Conservation (phyloP, 495 filamentous ascomycete genomes). For the Echria macrotheca region DNA sequence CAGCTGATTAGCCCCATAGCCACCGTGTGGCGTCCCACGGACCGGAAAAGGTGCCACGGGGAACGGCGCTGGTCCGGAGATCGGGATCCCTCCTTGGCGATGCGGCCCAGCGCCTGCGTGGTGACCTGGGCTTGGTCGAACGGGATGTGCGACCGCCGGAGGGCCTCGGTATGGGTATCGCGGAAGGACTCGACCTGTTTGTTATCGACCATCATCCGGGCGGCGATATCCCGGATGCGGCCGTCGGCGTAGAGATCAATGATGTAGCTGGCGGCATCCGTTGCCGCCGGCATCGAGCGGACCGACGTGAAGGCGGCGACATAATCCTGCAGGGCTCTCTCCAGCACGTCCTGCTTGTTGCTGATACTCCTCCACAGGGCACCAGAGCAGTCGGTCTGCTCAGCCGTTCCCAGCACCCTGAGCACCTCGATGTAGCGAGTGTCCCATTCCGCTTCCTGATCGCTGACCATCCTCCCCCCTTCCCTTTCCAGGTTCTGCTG, state of each 20-base stretch:
- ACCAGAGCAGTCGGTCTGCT: too few relatives aligned
- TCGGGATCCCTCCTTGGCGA: slow-evolving; percentile 6
- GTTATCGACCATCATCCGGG: slow-evolving; percentile 11
- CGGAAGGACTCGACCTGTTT: slow-evolving; percentile 11
- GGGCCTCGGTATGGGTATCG: slow-evolving; percentile 12
- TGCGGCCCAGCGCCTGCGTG: slow-evolving; percentile 4
- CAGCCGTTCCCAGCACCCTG: neutral
- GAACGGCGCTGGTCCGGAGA: neutral
- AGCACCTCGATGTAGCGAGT: slow-evolving; percentile 11
- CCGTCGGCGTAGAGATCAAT: slow-evolving; percentile 7
- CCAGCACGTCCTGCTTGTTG: neutral
- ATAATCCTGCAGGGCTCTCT: slow-evolving; percentile 4
- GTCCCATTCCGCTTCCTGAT: slow-evolving; percentile 14
- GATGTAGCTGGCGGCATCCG: slow-evolving; percentile 4
- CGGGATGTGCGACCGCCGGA: slow-evolving; percentile 10
- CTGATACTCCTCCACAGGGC: too few relatives aligned
- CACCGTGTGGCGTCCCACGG: neutral
- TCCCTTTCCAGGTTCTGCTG: slow-evolving; percentile 11
- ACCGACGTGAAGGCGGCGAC: slow-evolving; percentile 10
- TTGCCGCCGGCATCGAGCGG: neutral
- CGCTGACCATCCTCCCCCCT: slow-evolving; percentile 9
- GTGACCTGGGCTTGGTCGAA: slow-evolving; percentile 13
- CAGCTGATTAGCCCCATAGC: neutral
- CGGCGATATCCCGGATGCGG: slow-evolving; percentile 1
- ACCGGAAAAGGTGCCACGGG: neutral